phyloP scores from a whole-genome alignment of 2,329 filamentous ascomycete species.

The Tolypocladium amazonense region DNA sequence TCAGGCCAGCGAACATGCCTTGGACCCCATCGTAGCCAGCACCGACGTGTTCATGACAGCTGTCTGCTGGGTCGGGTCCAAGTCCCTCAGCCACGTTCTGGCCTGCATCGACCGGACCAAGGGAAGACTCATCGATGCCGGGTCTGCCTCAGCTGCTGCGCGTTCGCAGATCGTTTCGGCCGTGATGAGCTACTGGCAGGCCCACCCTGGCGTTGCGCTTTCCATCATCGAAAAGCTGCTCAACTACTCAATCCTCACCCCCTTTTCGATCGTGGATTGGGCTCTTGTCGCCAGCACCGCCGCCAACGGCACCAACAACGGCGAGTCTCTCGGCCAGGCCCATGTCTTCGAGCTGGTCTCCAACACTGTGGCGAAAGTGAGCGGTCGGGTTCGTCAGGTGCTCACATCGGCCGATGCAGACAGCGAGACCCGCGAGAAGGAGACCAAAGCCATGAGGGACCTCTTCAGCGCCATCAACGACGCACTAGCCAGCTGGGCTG shows the following conservation, averaged over 20 bases:
- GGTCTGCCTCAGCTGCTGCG: slow-evolving; percentile 62
- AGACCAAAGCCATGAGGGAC: slow-evolving; percentile 64
- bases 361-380: slow-evolving; percentile 84
- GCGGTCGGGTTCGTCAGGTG: slow-evolving; percentile 73
- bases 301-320: slow-evolving; percentile 38
- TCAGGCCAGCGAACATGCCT: slow-evolving; percentile 57
- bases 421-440: slow-evolving; percentile 56
- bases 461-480: slow-evolving; percentile 78
- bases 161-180: slow-evolving; percentile 81
- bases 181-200: slow-evolving; percentile 86
- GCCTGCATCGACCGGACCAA: slow-evolving; percentile 94
- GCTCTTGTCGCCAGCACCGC: slow-evolving; percentile 54
- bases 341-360: slow-evolving; percentile 86
- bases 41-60: slow-evolving; percentile 91
- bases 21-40: slow-evolving; percentile 75
- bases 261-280: slow-evolving; percentile 81
- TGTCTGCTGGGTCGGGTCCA: slow-evolving; percentile 87
- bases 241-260: slow-evolving; percentile 91
- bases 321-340: slow-evolving; percentile 57
- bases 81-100: slow-evolving; percentile 90
- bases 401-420: slow-evolving; percentile 50
- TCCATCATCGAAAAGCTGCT: slow-evolving; percentile 93
- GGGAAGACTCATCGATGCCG: slow-evolving; percentile 72
- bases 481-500: slow-evolving; percentile 60
- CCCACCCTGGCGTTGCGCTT: slow-evolving; percentile 84